A percentile compares a stretch with the other conserved stretches of the same genome.
Evolutionary conservation across 2,329 filamentous ascomycete genomes (phyloP).

Genomic region (Fusarium marasasianum): DNA sequence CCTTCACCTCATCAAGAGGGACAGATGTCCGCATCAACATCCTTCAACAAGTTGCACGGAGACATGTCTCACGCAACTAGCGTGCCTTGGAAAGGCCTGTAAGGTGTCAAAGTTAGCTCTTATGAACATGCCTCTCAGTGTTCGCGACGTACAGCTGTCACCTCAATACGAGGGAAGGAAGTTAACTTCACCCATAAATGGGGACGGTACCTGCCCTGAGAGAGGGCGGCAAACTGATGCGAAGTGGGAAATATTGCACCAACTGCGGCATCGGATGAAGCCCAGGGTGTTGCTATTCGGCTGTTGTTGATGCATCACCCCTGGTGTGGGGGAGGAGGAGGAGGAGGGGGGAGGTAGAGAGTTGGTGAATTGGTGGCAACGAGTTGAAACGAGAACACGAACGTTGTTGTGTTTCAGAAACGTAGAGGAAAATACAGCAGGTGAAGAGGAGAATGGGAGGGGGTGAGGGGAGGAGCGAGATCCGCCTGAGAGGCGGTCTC

Average conservation of each 20-base stretch:
- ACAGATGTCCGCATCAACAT: background rate
- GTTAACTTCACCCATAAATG: background rate
- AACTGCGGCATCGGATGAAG: background rate
- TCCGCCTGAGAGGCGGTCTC: background rate
- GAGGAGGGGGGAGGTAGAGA: background rate
- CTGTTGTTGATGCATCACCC: background rate
- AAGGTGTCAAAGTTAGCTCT: background rate
- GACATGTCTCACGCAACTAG: background rate
- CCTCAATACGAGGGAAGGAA: background rate
- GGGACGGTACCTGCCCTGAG: background rate
- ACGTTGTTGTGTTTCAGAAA: background rate
- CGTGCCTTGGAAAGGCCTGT: background rate
- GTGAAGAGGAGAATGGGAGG: background rate
- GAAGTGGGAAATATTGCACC: background rate
- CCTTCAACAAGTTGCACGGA: too few relatives aligned
- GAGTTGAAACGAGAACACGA: background rate
- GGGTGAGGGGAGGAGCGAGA: background rate
- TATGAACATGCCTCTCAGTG: background rate
- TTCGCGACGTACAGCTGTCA: background rate
- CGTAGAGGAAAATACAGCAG: background rate
- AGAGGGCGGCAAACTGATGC: background rate
- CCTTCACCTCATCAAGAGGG: background rate
- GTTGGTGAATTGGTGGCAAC: background rate
- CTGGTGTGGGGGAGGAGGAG: too few relatives aligned
- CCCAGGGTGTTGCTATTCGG: background rate